Percentiles rank a stretch among this genome's conserved stretches.
These are phyloP conservation scores for Leucaena leucocephala DNA, from an alignment of 306 rosid species.

Conservation along the genomic window DNA sequence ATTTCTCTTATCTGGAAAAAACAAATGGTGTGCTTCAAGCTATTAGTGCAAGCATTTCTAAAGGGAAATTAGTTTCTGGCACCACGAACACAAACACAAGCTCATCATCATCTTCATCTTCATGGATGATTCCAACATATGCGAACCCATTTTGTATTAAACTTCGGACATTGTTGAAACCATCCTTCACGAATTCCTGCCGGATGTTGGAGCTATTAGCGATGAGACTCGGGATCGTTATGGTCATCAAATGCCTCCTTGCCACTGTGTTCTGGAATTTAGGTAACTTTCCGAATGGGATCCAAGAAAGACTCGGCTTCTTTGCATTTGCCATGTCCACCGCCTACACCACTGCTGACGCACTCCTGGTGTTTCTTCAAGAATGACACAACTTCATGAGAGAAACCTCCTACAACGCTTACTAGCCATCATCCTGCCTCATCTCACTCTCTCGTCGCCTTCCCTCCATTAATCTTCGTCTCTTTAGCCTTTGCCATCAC, in stretches of 20 bases:
- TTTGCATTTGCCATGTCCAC: slow-evolving; percentile 98
- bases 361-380: slow-evolving; percentile 87
- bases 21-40: slow-evolving; percentile 42
- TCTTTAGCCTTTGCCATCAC: slow-evolving; percentile 57
- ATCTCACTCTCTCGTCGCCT: slow-evolving; percentile 58
- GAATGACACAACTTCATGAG: slow-evolving; percentile 91
- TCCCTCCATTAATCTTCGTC: slow-evolving; percentile 64
- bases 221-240: slow-evolving; percentile 68
- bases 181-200: slow-evolving; percentile 58
- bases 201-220: slow-evolving; percentile 80
- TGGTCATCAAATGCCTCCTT: slow-evolving; percentile 78
- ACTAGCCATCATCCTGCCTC: slow-evolving; percentile 72
- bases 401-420: slow-evolving; percentile 87
- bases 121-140: slow-evolving; percentile 63
- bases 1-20: too few species aligned
- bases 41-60: slow-evolving; percentile 79
- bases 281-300: slow-evolving; percentile 74
- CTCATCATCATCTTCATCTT: slow-evolving; percentile 37
- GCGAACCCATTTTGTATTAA: slow-evolving; percentile 78
- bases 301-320: slow-evolving; percentile 84
- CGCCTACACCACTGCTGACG: slow-evolving; percentile 93
- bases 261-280: slow-evolving; percentile 90
- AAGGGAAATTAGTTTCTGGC: slow-evolving; percentile 87
- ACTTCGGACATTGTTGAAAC: slow-evolving; percentile 61
- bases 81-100: slow-evolving; percentile 50